Base-by-base conservation (phyloP, 2,329 filamentous ascomycete species). In the Chaetoscypha palmicola region DNA sequence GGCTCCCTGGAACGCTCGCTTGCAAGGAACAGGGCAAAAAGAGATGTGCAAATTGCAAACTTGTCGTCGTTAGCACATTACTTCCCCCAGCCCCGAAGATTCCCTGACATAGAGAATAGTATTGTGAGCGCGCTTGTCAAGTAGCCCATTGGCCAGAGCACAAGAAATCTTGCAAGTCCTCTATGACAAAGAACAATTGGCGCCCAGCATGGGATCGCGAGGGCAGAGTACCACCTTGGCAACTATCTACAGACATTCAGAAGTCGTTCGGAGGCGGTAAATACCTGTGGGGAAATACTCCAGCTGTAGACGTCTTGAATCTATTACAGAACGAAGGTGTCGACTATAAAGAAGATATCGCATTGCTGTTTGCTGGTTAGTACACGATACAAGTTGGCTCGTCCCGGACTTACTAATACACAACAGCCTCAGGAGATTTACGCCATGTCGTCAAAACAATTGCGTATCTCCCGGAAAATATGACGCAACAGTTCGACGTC, bases 361-460 rank as follows among this genome's bases (percentile, higher is more conserved):
- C 21, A 5, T 38, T 53, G n/a, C 33, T 51, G 34, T 53, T 53
- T 46, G 49, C 49, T 16, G 49, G 49, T 53, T 14, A 42, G 30
- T 38, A 4, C 38, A 32, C 10, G 21, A 28, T 31, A 31, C 14
- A 16, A 22, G 24, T 14, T 38, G 38, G 22, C 8, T 22, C 9
- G 33, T 45, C 35, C 38, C 32, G n/a, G n/a, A n/a, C n/a, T n/a
- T n/a, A n/a, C n/a, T n/a, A n/a, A n/a, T n/a, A n/a, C n/a, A n/a
- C n/a, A n/a, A n/a, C n/a, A 54, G 49, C 51, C 8, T 54, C 49
- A 11, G 47, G 51, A 23, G 51, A 54, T 33, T 19, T 52, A 5
- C 45, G 49, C 8, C 19, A 52, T 47, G 45, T 52, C 21, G 43
- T 47, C 8, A 48, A 43, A 20, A 52, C 49, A 19, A 50, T 54